Base-by-base conservation (phyloP, 768 basidiomycete genomes). In the Calocera cornea region DNA sequence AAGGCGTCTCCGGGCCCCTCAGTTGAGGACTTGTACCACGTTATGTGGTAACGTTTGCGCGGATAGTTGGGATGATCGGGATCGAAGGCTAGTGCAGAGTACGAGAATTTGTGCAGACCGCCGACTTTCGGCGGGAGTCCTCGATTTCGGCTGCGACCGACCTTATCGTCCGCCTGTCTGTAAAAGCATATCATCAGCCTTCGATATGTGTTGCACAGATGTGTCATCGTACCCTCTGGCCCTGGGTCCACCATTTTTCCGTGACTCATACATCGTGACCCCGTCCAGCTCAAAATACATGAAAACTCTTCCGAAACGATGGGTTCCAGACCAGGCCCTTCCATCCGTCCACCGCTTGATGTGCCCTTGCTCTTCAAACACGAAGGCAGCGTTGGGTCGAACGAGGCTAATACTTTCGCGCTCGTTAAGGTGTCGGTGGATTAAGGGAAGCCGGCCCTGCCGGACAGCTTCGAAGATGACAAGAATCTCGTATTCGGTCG, bases 251-350 rank as follows among this genome's bases (percentile, higher is more conserved):
- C 54, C 54, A 19, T 60, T 60, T 33, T 60, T 60, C 31, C 54
- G 24, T 19, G 54, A 60, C 54, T 60, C 54, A 19, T 60, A 60
- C 54, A 60, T 60, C 31, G 54, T 60, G 10, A 60, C 54, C 14
- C 54, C 54, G 24, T 60, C 54, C 54, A 60, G 31, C 54, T 60
- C 54, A 33, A 60, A 60, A 33, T 60, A 60, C 54, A 60, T 60
- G 31, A 60, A 60, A 27, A 60, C 54, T 27, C 54, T 27, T 16
- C 54, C 54, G 31, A 60, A 60, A 11, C 54, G 54, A 60, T 60
- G 54, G 19, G 54, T 60, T 60, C 54, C 54, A 27, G 54, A 60
- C 54, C 54, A 60, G 14, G 54, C 54, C 16, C 54, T 27, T 33
- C 54, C 54, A 33, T 60, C 54, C 27, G 54, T 60, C 54, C 54